A percentile compares a stretch with the other conserved stretches of the same genome.
Conservation (phyloP, 2,329 filamentous ascomycete species). For the Amphichorda felina region DNA sequence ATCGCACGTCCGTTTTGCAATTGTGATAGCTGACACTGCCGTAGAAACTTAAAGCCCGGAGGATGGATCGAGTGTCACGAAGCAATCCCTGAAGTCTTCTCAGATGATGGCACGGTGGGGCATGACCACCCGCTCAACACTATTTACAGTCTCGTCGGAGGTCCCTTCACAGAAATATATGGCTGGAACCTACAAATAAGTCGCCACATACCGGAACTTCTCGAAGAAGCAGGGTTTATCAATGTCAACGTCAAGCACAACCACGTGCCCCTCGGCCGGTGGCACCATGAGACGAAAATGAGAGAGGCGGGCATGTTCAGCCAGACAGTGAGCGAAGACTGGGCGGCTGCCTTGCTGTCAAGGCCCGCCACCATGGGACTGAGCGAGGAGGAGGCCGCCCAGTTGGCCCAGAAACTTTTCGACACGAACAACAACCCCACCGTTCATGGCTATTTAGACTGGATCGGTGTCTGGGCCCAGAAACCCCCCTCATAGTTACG, state of each 20-base stretch:
- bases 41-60: constrained; percentile 33
- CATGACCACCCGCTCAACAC: constrained; percentile 17
- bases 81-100: constrained; percentile 7
- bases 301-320: constrained; percentile 25
- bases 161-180: constrained; percentile 17
- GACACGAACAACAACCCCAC: constrained; percentile 17
- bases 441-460: constrained; percentile 20
- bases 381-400: constrained; percentile 18
- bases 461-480: constrained; percentile 25
- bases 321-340: constrained; percentile 21
- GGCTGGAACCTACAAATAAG: constrained; percentile 22
- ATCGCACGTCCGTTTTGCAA: no score
- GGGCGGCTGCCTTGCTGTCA: constrained; percentile 18
- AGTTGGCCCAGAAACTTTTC: constrained; percentile 16
- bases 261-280: constrained; percentile 22
- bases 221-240: constrained; percentile 20
- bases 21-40: no score
- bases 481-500: constrained; percentile 13
- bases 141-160: constrained; percentile 19
- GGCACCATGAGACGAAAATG: constrained; percentile 19
- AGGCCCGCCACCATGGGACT: constrained; percentile 20
- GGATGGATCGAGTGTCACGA: constrained; percentile 20
- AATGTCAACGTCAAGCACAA: constrained; percentile 14
- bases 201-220: constrained; percentile 12
- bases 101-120: constrained; percentile 3